phyloP scores from a whole-genome alignment of 1,284 basidiomycete genomes.

The Papiliotrema terrestris region DNA sequence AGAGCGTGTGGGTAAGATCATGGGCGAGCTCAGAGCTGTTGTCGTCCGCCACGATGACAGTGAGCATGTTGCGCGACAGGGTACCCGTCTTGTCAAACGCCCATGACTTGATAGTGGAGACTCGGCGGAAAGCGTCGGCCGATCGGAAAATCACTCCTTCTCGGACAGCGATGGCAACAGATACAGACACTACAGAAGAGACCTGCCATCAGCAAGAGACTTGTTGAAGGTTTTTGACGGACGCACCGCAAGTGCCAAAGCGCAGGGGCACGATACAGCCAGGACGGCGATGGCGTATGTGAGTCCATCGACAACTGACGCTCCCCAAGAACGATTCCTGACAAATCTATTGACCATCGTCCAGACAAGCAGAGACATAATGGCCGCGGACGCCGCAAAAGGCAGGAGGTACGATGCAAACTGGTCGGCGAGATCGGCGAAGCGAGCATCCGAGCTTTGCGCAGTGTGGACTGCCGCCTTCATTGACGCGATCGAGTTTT shows the following conservation, averaged over 20 bases:
- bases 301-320: constrained; percentile 44
- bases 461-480: constrained; percentile 44
- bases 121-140: constrained; percentile 34
- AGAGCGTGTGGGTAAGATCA: background rate
- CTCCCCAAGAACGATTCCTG: constrained; percentile 29
- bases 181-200: constrained; percentile 25
- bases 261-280: constrained; percentile 53
- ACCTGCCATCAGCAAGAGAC: background rate
- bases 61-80: constrained; percentile 12
- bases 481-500: constrained; percentile 53
- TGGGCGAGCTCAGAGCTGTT: background rate
- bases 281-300: constrained; percentile 52
- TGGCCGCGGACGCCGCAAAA: constrained; percentile 3
- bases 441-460: constrained; percentile 12
- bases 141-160: constrained; percentile 22
- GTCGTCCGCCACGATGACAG: background rate
- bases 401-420: constrained; percentile 18
- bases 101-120: constrained; percentile 41
- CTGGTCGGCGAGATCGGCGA: constrained; percentile 19
- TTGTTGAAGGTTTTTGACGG: background rate
- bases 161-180: constrained; percentile 7
- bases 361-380: constrained; percentile 50
- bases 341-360: constrained; percentile 44
- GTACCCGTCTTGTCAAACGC: constrained; percentile 57
- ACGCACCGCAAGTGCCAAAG: constrained; percentile 33